Evolutionary conservation across 768 basidiomycete species (phyloP), one percentile per base, ranked within the genome.

Genomic region (Lactarius hengduanensis): DNA sequence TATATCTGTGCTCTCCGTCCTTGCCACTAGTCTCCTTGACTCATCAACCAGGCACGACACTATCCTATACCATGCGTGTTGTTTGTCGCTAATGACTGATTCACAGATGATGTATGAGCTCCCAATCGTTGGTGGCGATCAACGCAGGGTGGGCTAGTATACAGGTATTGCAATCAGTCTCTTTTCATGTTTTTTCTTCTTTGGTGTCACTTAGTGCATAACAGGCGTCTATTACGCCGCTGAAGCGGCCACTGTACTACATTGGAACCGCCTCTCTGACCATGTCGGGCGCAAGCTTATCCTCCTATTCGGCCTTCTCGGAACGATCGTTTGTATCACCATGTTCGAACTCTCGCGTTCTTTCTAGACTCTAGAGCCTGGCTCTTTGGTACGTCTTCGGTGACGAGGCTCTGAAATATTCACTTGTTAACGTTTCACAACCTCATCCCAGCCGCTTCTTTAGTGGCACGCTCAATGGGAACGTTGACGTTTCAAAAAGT

Each of bases 401-500:
- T 15, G 9, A 3, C 7, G 32, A 16, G 20, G 5, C n/a, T 59
- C n/a, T 11, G 16, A 34, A 30, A 16, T 4, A 22, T 13, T 26
- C 22, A 0, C 9, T 32, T 57, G 30, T 15, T 57, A 18, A 20
- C 22, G n/a, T 6, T 4, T 13, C 10, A 34, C 7, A 5, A n/a
- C n/a, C 36, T 26, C 16, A n/a, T 18, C 22, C 20, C 36, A 57
- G 57, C 18, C 57, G 57, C 22, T 58, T 34, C 22, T 26, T 58
- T 2, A 40, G n/a, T 58, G 57, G 57, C 10, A 20, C 38, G 2
- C 34, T 58, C 30, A 58, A 58, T 18, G 57, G 57, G 22, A 58
- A 58, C 38, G 36, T 34, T 57, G 83, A 86, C 4, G 86, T 91
- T 32, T 86, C 88, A 81, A 91, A 90, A 72, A 87, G 84, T 69